phyloP scores from a whole-genome alignment of 768 basidiomycete species.

The Pleurotus djamor region DNA sequence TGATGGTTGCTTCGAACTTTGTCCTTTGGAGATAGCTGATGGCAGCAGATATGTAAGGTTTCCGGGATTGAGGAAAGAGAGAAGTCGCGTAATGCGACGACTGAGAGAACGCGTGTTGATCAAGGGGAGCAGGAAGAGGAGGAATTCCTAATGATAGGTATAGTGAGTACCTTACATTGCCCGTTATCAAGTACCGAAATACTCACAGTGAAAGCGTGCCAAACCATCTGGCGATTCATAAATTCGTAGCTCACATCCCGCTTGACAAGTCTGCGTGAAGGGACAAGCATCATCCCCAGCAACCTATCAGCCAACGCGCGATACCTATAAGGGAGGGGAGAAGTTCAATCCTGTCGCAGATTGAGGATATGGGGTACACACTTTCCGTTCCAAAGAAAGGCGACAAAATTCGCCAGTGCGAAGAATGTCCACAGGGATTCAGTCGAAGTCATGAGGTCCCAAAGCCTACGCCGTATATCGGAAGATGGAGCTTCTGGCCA shows the following conservation, averaged over 20 bases:
- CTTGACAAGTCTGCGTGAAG: slow-evolving; percentile 64
- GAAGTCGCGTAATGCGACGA: slow-evolving; percentile 45
- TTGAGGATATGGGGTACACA: slow-evolving; percentile 29
- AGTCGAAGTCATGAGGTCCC: slow-evolving; percentile 62
- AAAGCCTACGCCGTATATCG: slow-evolving; percentile 69
- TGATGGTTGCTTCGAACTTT: background rate
- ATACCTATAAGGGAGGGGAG: slow-evolving; percentile 49
- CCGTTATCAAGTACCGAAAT: background rate
- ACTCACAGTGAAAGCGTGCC: slow-evolving; percentile 96
- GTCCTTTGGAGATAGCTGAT: slow-evolving; percentile 10
- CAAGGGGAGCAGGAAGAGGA: slow-evolving; percentile 88
- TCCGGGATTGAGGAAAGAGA: slow-evolving; percentile 24
- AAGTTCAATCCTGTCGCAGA: background rate
- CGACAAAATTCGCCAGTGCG: slow-evolving; percentile 72
- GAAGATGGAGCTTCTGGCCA: slow-evolving; percentile 92
- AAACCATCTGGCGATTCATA: slow-evolving; percentile 99
- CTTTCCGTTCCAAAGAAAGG: slow-evolving; percentile 88
- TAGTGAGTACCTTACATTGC: too few species aligned
- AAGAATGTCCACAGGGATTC: slow-evolving; percentile 68
- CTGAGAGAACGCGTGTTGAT: slow-evolving; percentile 68
- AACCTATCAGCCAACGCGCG: slow-evolving; percentile 82
- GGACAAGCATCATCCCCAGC: slow-evolving; percentile 70
- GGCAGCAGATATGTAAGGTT: slow-evolving; percentile 27
- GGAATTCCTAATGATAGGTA: slow-evolving; percentile 70
- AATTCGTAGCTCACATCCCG: slow-evolving; percentile 96